Evolutionary conservation across 352 stramenopile species (phyloP).

Genomic region (Phytophthora lateralis): DNA sequence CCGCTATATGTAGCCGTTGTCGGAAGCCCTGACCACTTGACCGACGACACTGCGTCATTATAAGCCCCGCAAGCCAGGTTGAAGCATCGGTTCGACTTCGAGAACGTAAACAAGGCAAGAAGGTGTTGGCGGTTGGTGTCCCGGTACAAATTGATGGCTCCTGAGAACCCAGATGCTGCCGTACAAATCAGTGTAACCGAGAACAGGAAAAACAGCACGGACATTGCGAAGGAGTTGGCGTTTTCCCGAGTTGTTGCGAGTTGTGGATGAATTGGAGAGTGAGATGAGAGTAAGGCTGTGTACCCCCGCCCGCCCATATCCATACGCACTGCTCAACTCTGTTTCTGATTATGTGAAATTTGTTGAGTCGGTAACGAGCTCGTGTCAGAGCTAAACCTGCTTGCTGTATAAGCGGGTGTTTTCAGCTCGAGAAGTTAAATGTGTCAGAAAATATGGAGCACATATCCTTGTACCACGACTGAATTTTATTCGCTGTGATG

Average conservation of each 20-base stretch:
- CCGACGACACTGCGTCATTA: slow-evolving; percentile 22
- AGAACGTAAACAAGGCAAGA: slow-evolving; percentile 14
- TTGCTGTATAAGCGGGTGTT: too few species aligned
- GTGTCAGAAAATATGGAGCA: too few species aligned
- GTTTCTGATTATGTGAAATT: background rate
- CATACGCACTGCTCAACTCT: background rate
- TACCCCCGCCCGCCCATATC: background rate
- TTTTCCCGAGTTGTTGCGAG: background rate
- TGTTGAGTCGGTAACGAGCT: too few species aligned
- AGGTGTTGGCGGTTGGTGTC: slow-evolving; percentile 18
- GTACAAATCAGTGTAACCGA: background rate
- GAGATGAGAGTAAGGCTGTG: background rate
- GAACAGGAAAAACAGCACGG: background rate
- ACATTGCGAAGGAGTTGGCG: background rate
- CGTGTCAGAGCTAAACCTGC: too few species aligned
- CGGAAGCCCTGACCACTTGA: slow-evolving; percentile 24
- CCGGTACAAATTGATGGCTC: slow-evolving; percentile 16
- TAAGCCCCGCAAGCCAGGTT: slow-evolving; percentile 17
- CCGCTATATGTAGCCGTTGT: slow-evolving; percentile 4
- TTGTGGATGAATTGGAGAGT: background rate
- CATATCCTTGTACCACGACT: too few species aligned
- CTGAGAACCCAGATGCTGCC: slow-evolving; percentile 3
- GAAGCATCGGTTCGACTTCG: slow-evolving; percentile 24
- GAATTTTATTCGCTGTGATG: too few species aligned
- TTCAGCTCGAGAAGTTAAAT: too few species aligned